Base-by-base conservation (phyloP, 116 monocot species). In the Posidonia oceanica region DNA sequence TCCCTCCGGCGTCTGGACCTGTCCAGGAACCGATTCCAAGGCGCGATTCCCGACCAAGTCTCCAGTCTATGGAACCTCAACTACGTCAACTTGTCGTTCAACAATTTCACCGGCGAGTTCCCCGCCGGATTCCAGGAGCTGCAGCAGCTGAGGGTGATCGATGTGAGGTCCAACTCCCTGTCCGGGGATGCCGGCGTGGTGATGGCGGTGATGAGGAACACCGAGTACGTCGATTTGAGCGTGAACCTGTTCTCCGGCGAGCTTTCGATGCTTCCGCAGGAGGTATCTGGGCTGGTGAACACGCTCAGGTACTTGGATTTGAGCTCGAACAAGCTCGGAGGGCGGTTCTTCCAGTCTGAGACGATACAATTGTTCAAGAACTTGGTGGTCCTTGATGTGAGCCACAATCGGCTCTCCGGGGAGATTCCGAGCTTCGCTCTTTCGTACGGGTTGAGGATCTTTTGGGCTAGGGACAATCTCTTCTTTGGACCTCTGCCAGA, bases 21-120 rank as follows among this genome's bases (percentile, higher is more conserved):
- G 17, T 94, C 94, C 11, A 53, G 74, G 29, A 94, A 94, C 76
- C 75, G 56, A 3, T 94, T 94, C 77, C 86, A 83, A 67, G 94
- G 94, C 16, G 80, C 86, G 4, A 64, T 94, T 57, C 94, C 94
- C 1, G 67, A 37, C 14, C 68, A 83, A 70, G 77, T 95, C 68
- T 58, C 79, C 3, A 79, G 84, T 2, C 77, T 95, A 4, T 71
- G 63, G 48, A 68, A 70, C 39, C 75, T 95, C 20, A 64, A 66
- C 22, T 59, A 78, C 71, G 63, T 95, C 41, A 95, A 95, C 69
- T 77, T 95, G 29, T 91, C 91, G 18, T 44, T 17, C 61, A 93
- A 93, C 74, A 42, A 55, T 52, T 89, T 93, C 79, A 8, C 80
- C 6, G 83, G 84, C 6, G 81, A 84, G 17, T 16, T 78, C 14